Base-by-base conservation (phyloP, 139 green algal species). In the Ettlia oleoabundans region DNA sequence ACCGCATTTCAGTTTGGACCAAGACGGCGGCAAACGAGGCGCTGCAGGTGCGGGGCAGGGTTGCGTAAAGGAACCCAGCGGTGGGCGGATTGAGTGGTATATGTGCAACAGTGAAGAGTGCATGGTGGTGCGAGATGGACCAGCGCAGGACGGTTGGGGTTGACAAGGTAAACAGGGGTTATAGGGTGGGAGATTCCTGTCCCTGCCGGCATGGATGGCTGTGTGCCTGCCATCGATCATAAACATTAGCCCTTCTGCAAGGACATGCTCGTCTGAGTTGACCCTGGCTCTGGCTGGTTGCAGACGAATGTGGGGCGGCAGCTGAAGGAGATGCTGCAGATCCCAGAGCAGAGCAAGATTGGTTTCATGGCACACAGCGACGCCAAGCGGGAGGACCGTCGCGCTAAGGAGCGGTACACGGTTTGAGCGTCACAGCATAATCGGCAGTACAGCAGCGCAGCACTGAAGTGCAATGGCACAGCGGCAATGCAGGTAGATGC, bases 1-100 rank as follows among this genome's bases (percentile, higher is more conserved):
- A 98, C 89, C 88, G 94, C 42, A 92, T 99, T 62, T 90, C 94
- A 79, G 55, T 99, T 28, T 99, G 97, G 97, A 98, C 95, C 42
- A 96, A 96, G 80, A 98, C 94, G 4, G 92, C 94, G 4, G 85
- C 90, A 33, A 97, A 98, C 72, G 95, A 98, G 84, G 94, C 94
- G 28, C 87, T 86, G 58, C 92, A 95, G 91, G 91, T 94, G 67
- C 19, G 64, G 19, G 67, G 24, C 38, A 9, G 15, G 26, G 28
- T 33, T 22, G 33, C 3, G 42, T 32, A 32, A 35, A 19, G 13
- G n/a, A 52, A 22, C 64, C 7, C 2, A 4, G 3, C 35, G 2
- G 65, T 6, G n/a, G n/a, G 35, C 4, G 28, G 35, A 18, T 10
- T 3, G 62, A 18, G 62, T 38, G 24, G 62, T 10, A 35, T 68